These are phyloP conservation scores for Fonsecaea nubica DNA, from an alignment of 2,329 filamentous ascomycete species.

Conservation along the genomic window DNA sequence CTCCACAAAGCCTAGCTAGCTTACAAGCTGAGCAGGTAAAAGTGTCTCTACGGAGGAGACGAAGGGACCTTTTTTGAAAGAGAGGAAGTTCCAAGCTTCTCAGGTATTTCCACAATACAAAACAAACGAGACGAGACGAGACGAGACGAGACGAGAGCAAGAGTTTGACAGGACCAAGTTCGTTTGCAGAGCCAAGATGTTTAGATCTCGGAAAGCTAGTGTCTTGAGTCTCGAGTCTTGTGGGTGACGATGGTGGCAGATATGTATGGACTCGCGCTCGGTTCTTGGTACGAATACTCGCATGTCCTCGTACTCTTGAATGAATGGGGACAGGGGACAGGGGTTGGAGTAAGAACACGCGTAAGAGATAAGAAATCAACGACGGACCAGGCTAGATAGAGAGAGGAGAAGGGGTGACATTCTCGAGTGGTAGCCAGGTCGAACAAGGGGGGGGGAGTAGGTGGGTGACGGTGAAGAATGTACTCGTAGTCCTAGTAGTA, in stretches of 20 bases:
- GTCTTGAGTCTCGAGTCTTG: neutral
- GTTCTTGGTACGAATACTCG: no score
- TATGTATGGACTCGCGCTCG: no score
- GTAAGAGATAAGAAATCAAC: neutral
- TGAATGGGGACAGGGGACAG: neutral
- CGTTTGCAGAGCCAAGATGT: neutral
- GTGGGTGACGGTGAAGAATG: constrained; percentile 11
- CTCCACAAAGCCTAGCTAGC: no score
- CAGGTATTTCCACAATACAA: neutral
- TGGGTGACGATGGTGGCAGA: no score
- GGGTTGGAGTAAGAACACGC: neutral
- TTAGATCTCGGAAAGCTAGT: neutral
- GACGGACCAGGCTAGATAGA: neutral
- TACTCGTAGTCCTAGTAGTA: neutral
- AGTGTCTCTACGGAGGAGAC: no score
- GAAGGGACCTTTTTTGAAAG: no score
- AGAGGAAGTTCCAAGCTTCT: neutral
- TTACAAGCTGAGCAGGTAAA: no score
- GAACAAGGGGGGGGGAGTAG: neutral
- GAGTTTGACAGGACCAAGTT: neutral
- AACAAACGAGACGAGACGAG: neutral
- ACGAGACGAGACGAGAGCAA: neutral
- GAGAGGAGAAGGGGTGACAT: neutral
- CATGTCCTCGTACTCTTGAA: no score
- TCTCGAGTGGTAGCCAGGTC: neutral